Evolutionary conservation across 495 filamentous ascomycete species (phyloP).

Genomic region (Tuber borchii): DNA sequence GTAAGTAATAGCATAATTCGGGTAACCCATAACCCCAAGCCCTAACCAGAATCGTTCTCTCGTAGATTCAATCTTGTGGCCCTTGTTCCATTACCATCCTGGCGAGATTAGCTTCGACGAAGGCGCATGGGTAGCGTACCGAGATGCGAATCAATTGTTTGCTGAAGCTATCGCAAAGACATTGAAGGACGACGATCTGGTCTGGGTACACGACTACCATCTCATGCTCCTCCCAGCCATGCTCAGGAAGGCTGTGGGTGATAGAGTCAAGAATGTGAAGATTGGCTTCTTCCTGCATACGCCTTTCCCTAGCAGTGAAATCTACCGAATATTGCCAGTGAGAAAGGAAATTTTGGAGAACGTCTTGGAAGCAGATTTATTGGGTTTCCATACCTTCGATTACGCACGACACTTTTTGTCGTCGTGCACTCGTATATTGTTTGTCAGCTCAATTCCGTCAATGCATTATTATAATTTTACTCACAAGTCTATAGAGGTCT

Average conservation of each 20-base stretch:
- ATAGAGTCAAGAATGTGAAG: constrained; percentile 68
- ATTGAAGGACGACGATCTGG: constrained; percentile 69
- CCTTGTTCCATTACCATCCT: constrained; percentile 90
- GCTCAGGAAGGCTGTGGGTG: constrained; percentile 67
- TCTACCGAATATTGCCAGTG: constrained; percentile 84
- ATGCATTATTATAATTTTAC: neutral
- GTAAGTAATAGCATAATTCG: constrained; percentile 47
- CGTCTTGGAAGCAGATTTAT: constrained; percentile 73
- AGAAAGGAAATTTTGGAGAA: constrained; percentile 73
- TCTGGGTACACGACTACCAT: constrained; percentile 98
- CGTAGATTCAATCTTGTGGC: constrained; percentile 88
- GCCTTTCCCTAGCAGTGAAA: constrained; percentile 86
- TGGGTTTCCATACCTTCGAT: constrained; percentile 94
- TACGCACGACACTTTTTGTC: constrained; percentile 85
- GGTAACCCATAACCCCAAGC: constrained; percentile 14
- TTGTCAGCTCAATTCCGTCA: constrained; percentile 41
- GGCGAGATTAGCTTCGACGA: constrained; percentile 90
- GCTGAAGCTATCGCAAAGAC: constrained; percentile 67
- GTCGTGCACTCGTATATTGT: constrained; percentile 76
- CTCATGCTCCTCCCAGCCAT: constrained; percentile 83
- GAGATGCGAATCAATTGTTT: constrained; percentile 76
- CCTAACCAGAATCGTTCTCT: constrained; percentile 12
- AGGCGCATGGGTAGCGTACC: constrained; percentile 77
- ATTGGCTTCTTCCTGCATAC: constrained; percentile 95
- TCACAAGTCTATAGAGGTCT: constrained; percentile 52